Base-by-base conservation (phyloP, 2,329 filamentous ascomycete genomes). In the Epichloe aotearoae region DNA sequence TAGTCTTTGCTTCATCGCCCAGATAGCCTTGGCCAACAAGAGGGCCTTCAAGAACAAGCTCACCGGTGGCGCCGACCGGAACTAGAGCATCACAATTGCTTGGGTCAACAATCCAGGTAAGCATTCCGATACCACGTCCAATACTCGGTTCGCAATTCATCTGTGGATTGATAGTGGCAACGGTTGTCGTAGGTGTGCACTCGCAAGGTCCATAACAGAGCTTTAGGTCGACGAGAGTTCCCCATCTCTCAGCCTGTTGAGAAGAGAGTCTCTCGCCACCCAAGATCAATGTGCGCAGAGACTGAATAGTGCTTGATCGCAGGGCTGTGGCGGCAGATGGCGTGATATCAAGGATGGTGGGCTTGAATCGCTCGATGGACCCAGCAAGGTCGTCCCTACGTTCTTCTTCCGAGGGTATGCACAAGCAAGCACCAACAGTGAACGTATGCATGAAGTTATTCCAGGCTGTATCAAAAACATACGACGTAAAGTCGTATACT, bases 11-110 rank as follows among this genome's bases (percentile, higher is more conserved):
- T 0, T 63, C 59, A 17, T 73, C 66, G 40, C 72, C 69, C 17
- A 76, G 60, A 53, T 79, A 79, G 17, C 73, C 73, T 33, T 67
- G 61, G 15, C 69, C 73, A n/a, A 79, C 61, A 14, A 68, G 66
- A 3, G 73, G 72, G 0, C 70, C 70, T 47, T 65, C 66, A 40
- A 72, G 57, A 3, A 66, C 49, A n/a, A 69, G 55, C 50, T 69
- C 66, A 8, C 66, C 67, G 0, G 58, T 52, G 3, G 49, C 54
- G 1, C 64, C 65, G 3, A 65, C 40, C 0, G 61, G 62, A 0
- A 56, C 49, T 7, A 63, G 55, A 10, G 38, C 43, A 41, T 61
- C 47, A 49, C 57, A 53, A 46, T 64, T 52, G 12, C 53, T 49
- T 5, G 59, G 48, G 23, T 64, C 56, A 1, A 62, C 59, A 39